Evolutionary conservation across 1,139 yeast species (phyloP).

Genomic region (Hemisphaericaspora xylanilytica): DNA sequence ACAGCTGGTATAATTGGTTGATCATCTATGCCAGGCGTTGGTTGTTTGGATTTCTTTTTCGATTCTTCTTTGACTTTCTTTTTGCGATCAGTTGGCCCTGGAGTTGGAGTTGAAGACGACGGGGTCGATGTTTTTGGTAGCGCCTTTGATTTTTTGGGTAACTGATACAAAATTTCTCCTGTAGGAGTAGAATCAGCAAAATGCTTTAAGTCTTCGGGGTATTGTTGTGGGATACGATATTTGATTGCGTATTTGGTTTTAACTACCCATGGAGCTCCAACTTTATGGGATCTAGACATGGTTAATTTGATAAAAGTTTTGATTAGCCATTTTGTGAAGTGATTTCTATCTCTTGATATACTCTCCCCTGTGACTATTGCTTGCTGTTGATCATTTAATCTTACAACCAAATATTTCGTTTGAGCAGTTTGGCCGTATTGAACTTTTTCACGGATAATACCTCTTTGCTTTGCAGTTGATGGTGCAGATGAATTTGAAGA

Average conservation of each 20-base stretch:
- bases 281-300: conserved; percentile 74
- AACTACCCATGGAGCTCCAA: conserved; percentile 98
- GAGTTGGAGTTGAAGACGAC: conserved; percentile 1
- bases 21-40: conserved; percentile 1
- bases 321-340: conserved; percentile 85
- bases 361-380: conserved; percentile 71
- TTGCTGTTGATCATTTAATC: conserved; percentile 50
- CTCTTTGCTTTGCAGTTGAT: conserved; percentile 34
- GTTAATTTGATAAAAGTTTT: conserved; percentile 87
- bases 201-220: conserved; percentile 52
- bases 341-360: conserved; percentile 77
- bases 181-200: conserved; percentile 40
- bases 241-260: conserved; percentile 67
- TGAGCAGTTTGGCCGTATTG: conserved; percentile 55
- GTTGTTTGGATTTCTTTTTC: background rate
- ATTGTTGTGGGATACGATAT: conserved; percentile 57
- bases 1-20: conserved; percentile 3
- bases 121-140: conserved; percentile 6
- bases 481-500: background rate
- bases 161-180: conserved; percentile 29
- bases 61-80: conserved; percentile 5
- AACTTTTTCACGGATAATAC: conserved; percentile 45
- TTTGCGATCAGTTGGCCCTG: conserved; percentile 1
- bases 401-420: conserved; percentile 63
- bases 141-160: conserved; percentile 10